phyloP scores from a whole-genome alignment of 2,329 filamentous ascomycete genomes.

The Stachybotrys elegans region DNA sequence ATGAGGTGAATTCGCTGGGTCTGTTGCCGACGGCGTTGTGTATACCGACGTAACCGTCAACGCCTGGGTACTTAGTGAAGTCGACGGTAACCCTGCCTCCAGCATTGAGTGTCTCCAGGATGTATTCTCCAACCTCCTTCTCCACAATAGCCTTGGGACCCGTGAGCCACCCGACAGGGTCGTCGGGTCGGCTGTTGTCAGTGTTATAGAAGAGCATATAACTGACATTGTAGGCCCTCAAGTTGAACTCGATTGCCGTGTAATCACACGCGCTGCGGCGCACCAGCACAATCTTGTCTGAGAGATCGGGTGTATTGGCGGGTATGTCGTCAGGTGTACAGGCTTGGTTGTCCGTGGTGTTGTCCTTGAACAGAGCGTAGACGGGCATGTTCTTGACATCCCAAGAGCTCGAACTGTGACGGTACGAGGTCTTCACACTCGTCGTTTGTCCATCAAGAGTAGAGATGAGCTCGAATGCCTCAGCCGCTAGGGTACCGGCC shows the following conservation, averaged over 20 bases:
- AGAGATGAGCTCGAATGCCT: slow-evolving; percentile 20
- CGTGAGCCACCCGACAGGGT: background rate
- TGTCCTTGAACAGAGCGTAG: background rate
- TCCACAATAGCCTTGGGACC: background rate
- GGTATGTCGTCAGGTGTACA: background rate
- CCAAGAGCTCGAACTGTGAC: background rate
- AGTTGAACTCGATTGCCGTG: background rate
- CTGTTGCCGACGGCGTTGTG: slow-evolving; percentile 24
- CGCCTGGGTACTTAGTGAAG: slow-evolving; percentile 13
- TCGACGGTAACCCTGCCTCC: slow-evolving; percentile 22
- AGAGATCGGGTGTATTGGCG: background rate
- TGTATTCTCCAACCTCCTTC: slow-evolving; percentile 13
- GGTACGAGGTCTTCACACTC: background rate
- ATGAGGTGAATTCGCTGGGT: slow-evolving; percentile 34
- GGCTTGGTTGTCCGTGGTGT: background rate
- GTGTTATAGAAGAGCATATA: slow-evolving; percentile 5
- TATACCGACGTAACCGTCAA: slow-evolving; percentile 16
- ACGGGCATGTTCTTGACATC: background rate
- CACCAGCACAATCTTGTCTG: slow-evolving; percentile 2
- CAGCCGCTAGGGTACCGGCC: slow-evolving; percentile 12
- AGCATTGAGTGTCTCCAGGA: slow-evolving; percentile 19
- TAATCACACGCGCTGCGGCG: background rate
- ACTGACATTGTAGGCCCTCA: background rate
- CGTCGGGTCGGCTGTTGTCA: slow-evolving; percentile 10
- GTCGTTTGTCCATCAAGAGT: slow-evolving; percentile 1